Base-by-base conservation (phyloP, 208 protist species). In the Trypanosomatidae sp. region DNA sequence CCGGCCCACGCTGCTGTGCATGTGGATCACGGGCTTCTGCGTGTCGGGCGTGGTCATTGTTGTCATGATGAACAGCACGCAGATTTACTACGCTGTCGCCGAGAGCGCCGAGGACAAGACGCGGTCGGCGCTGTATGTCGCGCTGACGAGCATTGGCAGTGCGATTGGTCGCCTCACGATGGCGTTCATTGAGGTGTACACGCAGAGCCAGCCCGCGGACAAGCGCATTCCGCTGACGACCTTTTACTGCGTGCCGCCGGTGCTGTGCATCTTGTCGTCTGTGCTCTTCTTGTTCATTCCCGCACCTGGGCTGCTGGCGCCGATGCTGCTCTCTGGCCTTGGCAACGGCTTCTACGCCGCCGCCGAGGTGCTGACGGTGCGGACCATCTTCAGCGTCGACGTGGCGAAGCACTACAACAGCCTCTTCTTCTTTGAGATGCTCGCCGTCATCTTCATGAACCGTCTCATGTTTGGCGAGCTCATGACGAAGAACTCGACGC, bases 371-470 rank as follows among this genome's bases (percentile, higher is more conserved):
- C 47, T 74, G 25, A 66, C 56, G 6, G 56, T 56, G 13, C 60
- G 66, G 4, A 66, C 61, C 13, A 69, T 74, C 43, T 74, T 61
- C 60, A 64, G 53, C 27, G 43, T 69, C 27, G 66, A 74, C 30
- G 52, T 74, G 3, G 45, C 48, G 5, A 74, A 74, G 56, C 66
- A 74, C 48, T 69, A 74, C 61, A 74, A 69, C 61, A 57, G 42
- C n/a, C 47, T 67, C 39, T 74, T 74, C 32, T 48, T 69, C 32
- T 47, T 51, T 37, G 66, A 67, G 39, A 50, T 69, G 40, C 32
- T 69, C 10, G 56, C 60, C 19, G 44, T 61, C 6, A 61, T 74
- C 15, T 48, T 64, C 43, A 64, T 68, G 51, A 74, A 74, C 53
- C 66, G 66, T 8, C 50, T 74, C 43, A 30, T 74, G 10, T 74